Evolutionary conservation across 805 yeast species (phyloP).

Genomic region (Yarrowia phangngaensis): DNA sequence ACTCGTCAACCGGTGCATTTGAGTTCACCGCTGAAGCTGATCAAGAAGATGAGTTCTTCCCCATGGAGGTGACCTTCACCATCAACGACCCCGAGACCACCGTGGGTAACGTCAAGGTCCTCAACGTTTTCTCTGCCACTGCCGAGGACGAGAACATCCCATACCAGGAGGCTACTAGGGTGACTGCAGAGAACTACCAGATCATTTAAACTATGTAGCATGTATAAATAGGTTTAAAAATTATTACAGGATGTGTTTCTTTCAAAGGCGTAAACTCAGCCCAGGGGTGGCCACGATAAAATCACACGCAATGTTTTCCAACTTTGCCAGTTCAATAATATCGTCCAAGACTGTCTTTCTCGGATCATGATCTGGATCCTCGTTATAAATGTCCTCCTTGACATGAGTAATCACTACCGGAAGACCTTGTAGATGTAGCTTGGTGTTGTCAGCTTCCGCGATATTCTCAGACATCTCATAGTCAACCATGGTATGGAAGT

Average conservation of each 20-base stretch:
- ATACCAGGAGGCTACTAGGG: constrained; percentile 52
- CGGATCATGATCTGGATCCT: constrained; percentile 22
- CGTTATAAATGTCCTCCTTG: constrained; percentile 37
- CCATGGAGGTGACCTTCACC: constrained; percentile 68
- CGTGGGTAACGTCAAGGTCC: constrained; percentile 63
- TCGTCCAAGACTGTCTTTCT: constrained; percentile 28
- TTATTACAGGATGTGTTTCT: neutral
- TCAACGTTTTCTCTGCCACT: constrained; percentile 51
- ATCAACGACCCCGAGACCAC: constrained; percentile 44
- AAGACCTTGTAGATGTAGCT: constrained; percentile 40
- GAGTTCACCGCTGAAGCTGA: constrained; percentile 72
- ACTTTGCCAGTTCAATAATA: constrained; percentile 28
- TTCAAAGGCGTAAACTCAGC: constrained; percentile 18
- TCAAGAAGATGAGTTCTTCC: constrained; percentile 83
- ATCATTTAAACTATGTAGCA: constrained; percentile 30
- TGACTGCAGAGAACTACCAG: constrained; percentile 41
- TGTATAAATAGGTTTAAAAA: constrained; percentile 25
- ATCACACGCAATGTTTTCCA: constrained; percentile 9
- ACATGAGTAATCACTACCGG: constrained; percentile 53
- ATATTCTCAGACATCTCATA: constrained; percentile 1
- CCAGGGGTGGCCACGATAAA: constrained; percentile 28
- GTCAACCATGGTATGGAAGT: constrained; percentile 18
- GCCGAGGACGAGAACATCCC: constrained; percentile 58
- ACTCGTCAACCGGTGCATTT: constrained; percentile 62
- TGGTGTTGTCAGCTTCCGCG: neutral